Evolutionary conservation across 2,329 filamentous ascomycete genomes (phyloP), one percentile per base, ranked within the genome.

Genomic region (Paraphaeosphaeria minitans): DNA sequence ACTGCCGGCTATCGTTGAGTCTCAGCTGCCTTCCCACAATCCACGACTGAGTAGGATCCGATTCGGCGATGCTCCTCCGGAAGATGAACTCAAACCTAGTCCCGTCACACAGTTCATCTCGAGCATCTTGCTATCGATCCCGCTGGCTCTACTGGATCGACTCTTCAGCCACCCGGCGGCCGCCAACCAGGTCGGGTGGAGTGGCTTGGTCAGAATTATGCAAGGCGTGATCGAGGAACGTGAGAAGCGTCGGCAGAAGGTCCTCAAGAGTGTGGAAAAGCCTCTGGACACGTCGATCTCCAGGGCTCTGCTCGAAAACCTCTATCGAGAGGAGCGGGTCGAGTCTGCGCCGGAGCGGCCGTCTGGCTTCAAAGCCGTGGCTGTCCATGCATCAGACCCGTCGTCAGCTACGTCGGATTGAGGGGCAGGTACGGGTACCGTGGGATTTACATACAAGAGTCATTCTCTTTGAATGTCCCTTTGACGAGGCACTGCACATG

Each of bases 121-220:
- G 0, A 87, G 84, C 29, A 79, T 91, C 22, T 79, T 93, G 2
- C 77, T 92, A 53, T 91, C 90, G 42, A 77, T 93, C 6, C 90
- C 90, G 0, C 90, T 90, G 64, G 79, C 83, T 14, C 79, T 88
- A 29, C 79, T 93, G 24, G 88, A 89, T 74, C 82, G 83, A 59
- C 76, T 91, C 1, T 80, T 93, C 35, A 88, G 90, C 66, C 86
- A 86, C 52, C 81, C 80, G 13, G 81, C 81, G 27, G 80, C 87
- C 9, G 84, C 84, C 43, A 75, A 70, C 19, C 76, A 76, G 35
- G 66, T 82, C 19, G 78, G 79, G 14, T 73, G 69, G 62, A 66
- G 72, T 22, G 77, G 73, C 2, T 72, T 78, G n/a, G 71, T 67
- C 4, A 75, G 73, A 41, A 69, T 80, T 53, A 76, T 80, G 72